Conservation (phyloP, 2,329 filamentous ascomycete species). For the Trichoderma breve region DNA sequence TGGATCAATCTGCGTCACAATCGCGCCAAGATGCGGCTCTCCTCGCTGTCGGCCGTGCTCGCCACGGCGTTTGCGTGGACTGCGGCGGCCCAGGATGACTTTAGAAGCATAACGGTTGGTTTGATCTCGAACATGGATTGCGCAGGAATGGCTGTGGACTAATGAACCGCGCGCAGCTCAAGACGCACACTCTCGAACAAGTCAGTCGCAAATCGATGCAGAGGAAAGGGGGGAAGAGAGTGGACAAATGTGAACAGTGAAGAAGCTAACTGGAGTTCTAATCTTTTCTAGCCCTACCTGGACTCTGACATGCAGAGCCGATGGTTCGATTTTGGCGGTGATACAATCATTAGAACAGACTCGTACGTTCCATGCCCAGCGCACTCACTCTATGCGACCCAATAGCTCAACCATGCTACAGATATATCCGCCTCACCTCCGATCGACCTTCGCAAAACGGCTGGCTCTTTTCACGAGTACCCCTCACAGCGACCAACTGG, state of each 20-base stretch:
- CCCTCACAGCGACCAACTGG: conserved; percentile 97
- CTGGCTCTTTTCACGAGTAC: conserved; percentile 91
- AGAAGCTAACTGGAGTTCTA: conserved; percentile 19
- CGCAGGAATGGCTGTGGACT: background rate
- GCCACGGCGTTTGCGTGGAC: conserved; percentile 51
- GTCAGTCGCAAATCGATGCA: conserved; percentile 50
- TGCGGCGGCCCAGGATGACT: conserved; percentile 47
- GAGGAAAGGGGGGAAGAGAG: conserved; percentile 5
- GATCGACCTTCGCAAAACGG: conserved; percentile 88
- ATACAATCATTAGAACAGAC: conserved; percentile 77
- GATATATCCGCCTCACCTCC: conserved; percentile 88
- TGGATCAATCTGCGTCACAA: background rate
- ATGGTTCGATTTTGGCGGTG: conserved; percentile 98
- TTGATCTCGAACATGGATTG: conserved; percentile 6
- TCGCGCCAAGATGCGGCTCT: conserved; percentile 45
- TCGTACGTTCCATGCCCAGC: conserved; percentile 49
- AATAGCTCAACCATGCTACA: conserved; percentile 35
- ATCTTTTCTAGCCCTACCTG: conserved; percentile 72
- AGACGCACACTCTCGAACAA: conserved; percentile 80
- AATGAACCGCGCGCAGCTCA: conserved; percentile 54
- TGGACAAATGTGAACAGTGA: background rate
- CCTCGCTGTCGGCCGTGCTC: conserved; percentile 47
- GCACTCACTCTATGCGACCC: background rate
- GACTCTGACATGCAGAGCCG: conserved; percentile 97
- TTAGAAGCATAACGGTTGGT: conserved; percentile 53